Conservation (phyloP, 805 yeast species). For the Saccharomycopsis capsularis region DNA sequence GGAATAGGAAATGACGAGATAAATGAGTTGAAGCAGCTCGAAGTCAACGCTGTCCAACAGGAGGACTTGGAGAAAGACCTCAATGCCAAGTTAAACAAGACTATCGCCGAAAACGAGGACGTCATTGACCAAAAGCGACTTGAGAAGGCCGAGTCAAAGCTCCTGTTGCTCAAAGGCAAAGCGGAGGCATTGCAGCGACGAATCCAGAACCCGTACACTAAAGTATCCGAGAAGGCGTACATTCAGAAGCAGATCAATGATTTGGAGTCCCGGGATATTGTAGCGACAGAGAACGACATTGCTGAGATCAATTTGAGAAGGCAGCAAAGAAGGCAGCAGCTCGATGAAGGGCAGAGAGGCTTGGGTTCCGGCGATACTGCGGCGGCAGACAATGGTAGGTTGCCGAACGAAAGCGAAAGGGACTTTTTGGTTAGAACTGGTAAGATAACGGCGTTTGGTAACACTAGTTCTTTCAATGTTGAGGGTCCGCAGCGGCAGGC, state of each 20-base stretch:
- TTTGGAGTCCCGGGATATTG: conserved; percentile 44
- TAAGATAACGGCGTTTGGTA: conserved; percentile 88
- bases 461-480: conserved; percentile 45
- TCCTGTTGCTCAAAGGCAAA: conserved; percentile 38
- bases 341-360: conserved; percentile 17
- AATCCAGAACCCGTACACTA: conserved; percentile 44
- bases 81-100: conserved; percentile 59
- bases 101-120: conserved; percentile 51
- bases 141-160: conserved; percentile 52
- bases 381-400: conserved; percentile 29
- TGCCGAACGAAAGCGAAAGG: conserved; percentile 68
- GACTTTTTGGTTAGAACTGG: conserved; percentile 86
- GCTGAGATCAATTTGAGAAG: conserved; percentile 44
- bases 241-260: conserved; percentile 47
- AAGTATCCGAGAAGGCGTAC: conserved; percentile 57
- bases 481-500: conserved; percentile 30
- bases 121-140: conserved; percentile 72
- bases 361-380: background rate
- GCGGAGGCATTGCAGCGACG: conserved; percentile 42
- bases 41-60: conserved; percentile 68
- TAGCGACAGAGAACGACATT: conserved; percentile 51
- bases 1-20: background rate
- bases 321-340: conserved; percentile 33
- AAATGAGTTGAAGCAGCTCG: conserved; percentile 32
- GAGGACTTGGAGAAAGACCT: conserved; percentile 68